Conservation (phyloP, 495 filamentous ascomycete species). For the Lepraria neglecta region DNA sequence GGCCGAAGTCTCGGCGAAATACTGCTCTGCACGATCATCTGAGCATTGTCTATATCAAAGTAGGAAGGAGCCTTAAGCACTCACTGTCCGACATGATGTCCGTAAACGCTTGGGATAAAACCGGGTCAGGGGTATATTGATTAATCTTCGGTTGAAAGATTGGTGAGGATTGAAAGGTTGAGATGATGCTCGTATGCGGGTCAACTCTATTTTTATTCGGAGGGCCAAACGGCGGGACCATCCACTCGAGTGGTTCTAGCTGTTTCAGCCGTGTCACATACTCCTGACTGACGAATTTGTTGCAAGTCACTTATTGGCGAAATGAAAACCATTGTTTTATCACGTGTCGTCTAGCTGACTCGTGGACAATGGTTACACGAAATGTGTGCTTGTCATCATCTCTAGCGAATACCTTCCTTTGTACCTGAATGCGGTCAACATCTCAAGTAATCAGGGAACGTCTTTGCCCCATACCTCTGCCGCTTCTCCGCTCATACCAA, state of each 20-base stretch:
- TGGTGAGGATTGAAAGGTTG: background rate
- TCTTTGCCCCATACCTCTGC: conserved; percentile 9
- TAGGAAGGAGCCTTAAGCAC: conserved; percentile 5
- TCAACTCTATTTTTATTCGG: conserved; percentile 2
- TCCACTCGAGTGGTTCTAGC: background rate
- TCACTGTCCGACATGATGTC: conserved; percentile 23
- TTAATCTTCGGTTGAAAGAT: background rate
- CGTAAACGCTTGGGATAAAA: background rate
- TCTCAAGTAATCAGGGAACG: conserved; percentile 3
- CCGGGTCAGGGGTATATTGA: background rate
- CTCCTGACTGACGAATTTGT: background rate
- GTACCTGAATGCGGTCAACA: background rate
- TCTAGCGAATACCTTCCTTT: background rate
- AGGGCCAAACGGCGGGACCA: conserved; percentile 12
- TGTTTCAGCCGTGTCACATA: conserved; percentile 14
- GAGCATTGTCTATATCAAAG: background rate
- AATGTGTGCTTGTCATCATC: background rate
- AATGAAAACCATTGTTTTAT: background rate
- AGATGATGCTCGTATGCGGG: background rate
- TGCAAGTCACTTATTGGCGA: conserved; percentile 7
- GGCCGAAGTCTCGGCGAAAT: conserved; percentile 5
- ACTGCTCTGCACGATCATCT: conserved; percentile 9
- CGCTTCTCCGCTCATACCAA: background rate
- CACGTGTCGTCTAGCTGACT: background rate
- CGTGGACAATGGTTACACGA: background rate